Evolutionary conservation across 768 basidiomycete genomes (phyloP).

Genomic region (Kwoniella dejecticola): DNA sequence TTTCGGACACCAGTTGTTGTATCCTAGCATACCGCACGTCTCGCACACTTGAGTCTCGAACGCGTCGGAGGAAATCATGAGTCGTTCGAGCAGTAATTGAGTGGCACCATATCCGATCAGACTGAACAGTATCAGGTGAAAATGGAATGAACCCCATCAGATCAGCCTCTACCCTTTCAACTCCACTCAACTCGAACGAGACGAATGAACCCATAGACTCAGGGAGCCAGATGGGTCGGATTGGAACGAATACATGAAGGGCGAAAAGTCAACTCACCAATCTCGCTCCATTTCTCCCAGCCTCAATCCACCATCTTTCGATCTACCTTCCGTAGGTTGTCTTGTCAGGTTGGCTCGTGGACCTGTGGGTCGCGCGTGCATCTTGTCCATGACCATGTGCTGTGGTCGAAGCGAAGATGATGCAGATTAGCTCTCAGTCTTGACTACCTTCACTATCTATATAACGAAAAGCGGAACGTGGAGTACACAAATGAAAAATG

Average conservation of each 20-base stretch:
- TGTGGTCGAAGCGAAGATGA: no score
- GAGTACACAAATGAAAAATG: no score
- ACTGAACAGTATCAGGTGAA: conserved; percentile 22
- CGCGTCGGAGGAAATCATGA: conserved; percentile 99
- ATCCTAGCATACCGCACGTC: conserved; percentile 88
- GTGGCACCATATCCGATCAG: conserved; percentile 97
- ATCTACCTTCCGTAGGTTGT: conserved; percentile 97
- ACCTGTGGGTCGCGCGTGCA: conserved; percentile 97
- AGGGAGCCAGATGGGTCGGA: neutral
- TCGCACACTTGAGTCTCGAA: conserved; percentile 97
- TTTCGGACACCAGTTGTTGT: conserved; percentile 80
- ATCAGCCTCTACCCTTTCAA: no score
- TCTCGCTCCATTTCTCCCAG: conserved; percentile 99
- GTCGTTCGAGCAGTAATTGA: conserved; percentile 88
- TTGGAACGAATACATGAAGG: neutral
- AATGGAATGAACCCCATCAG: neutral
- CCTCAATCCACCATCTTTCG: conserved; percentile 93
- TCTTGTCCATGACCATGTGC: conserved; percentile 99
- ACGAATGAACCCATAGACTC: no score
- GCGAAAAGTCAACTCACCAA: conserved; percentile 60
- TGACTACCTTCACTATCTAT: no score
- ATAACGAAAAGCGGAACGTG: no score
- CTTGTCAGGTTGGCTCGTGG: conserved; percentile 94
- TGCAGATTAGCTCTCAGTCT: no score
- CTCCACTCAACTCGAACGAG: neutral